These are phyloP conservation scores for Pseudozyma pruni DNA, from an alignment of 1,284 basidiomycete species.

Conservation along the genomic window DNA sequence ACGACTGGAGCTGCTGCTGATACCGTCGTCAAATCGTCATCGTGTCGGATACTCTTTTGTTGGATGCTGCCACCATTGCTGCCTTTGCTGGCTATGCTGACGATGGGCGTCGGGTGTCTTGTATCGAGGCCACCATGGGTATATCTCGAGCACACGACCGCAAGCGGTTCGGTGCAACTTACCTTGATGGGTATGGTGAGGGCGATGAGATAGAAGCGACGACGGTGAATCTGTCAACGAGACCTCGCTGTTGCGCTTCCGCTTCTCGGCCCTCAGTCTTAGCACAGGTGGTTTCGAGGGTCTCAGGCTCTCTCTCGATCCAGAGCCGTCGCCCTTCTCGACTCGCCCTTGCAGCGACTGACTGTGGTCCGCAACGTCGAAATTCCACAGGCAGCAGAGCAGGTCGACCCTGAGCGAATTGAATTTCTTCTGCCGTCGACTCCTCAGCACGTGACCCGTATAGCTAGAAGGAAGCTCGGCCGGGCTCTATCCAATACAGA, in stretches of 20 bases:
- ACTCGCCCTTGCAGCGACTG: too few species aligned
- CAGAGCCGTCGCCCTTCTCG: neutral
- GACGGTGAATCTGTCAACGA: conserved; percentile 13
- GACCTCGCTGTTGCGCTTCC: conserved; percentile 8
- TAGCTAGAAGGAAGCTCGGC: too few species aligned
- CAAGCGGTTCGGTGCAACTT: conserved; percentile 46
- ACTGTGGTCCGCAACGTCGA: too few species aligned
- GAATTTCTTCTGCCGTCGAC: too few species aligned
- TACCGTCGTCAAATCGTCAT: conserved; percentile 18
- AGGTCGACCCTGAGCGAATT: too few species aligned
- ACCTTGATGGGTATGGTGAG: conserved; percentile 52
- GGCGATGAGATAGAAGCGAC: conserved; percentile 17
- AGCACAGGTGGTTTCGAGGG: neutral
- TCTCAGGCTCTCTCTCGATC: neutral
- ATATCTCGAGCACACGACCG: conserved; percentile 41
- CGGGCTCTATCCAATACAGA: neutral
- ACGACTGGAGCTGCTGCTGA: neutral
- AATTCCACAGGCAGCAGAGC: too few species aligned
- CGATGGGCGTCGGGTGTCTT: conserved; percentile 21
- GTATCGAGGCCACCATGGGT: conserved; percentile 46
- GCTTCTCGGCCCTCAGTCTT: too few species aligned
- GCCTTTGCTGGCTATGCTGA: conserved; percentile 14
- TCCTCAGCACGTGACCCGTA: too few species aligned
- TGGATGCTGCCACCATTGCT: conserved; percentile 2
- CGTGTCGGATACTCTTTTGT: conserved; percentile 36